Evolutionary conservation across 225 moss, liverwort and hornwort genomes (phyloP).

Genomic region (Marchantia paleacea): DNA sequence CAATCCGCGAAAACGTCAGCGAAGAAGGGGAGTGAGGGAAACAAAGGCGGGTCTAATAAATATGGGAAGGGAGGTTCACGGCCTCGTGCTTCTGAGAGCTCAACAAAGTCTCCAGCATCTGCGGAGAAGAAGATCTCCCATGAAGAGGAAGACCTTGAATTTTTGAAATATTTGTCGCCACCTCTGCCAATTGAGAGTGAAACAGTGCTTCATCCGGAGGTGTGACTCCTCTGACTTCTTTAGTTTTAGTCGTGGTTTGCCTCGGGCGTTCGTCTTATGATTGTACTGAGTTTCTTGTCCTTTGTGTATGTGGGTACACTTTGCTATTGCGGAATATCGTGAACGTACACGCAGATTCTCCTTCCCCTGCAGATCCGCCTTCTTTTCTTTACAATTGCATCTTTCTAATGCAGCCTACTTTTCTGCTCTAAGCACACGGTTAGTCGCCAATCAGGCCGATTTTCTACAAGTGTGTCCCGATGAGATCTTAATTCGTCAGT

Average conservation of each 20-base stretch:
- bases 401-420: no score
- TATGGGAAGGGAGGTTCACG: neutral
- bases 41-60: conserved; percentile 4
- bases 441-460: no score
- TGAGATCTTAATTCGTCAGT: no score
- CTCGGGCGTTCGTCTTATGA: no score
- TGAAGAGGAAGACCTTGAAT: conserved; percentile 3
- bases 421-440: no score
- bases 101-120: neutral
- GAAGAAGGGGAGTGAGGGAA: conserved; percentile 11
- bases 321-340: neutral
- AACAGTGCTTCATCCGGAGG: conserved; percentile 36
- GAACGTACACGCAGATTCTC: neutral
- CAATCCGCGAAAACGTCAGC: neutral
- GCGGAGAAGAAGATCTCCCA: neutral
- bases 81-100: neutral
- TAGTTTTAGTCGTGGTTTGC: neutral
- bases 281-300: neutral
- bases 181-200: conserved; percentile 30
- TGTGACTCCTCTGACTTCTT: neutral
- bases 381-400: no score
- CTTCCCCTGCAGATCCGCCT: neutral
- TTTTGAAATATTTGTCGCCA: conserved; percentile 39
- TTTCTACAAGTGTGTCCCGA: no score
- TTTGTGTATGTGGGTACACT: neutral